A percentile compares a stretch with the other conserved stretches of the same genome.
These are phyloP conservation scores for Pisolithus thermaeus DNA, from an alignment of 1,284 basidiomycete species.

Conservation along the genomic window DNA sequence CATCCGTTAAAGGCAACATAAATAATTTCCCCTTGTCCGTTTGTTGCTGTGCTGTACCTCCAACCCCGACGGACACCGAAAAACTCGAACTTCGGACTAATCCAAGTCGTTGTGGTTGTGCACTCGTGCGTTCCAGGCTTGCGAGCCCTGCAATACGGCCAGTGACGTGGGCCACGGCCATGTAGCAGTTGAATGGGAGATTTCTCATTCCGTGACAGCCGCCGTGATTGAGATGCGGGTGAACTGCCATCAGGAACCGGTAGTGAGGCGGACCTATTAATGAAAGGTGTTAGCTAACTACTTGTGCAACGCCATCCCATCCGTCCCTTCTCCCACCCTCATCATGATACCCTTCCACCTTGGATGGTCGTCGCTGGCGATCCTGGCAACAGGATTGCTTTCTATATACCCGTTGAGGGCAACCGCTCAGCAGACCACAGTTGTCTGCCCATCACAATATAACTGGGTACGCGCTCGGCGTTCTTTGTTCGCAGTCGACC, in stretches of 20 bases:
- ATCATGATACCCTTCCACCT: constrained; percentile 5
- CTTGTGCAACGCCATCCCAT: neutral
- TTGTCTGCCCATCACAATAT: constrained; percentile 15
- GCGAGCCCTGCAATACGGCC: too few relatives aligned
- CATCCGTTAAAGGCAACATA: too few relatives aligned
- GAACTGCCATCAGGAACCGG: constrained; percentile 10
- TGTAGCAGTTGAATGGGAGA: too few relatives aligned
- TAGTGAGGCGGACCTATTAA: neutral
- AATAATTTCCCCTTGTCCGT: too few relatives aligned
- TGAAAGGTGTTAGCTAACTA: neutral
- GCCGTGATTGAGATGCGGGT: neutral
- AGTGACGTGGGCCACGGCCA: too few relatives aligned
- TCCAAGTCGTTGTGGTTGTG: too few relatives aligned
- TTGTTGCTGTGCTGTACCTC: too few relatives aligned
- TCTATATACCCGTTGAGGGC: constrained; percentile 7
- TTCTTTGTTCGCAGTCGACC: neutral
- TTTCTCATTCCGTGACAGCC: neutral
- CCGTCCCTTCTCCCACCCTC: constrained; percentile 6
- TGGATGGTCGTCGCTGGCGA: constrained; percentile 11
- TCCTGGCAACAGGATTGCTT: constrained; percentile 15
- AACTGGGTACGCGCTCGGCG: constrained; percentile 18
- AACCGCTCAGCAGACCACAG: constrained; percentile 18
- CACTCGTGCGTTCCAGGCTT: too few relatives aligned
- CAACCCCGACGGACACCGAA: too few relatives aligned
- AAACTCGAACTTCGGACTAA: too few relatives aligned